Base-by-base conservation (phyloP, 148 eudicot genomes). In the Rhododendron williamsianum region DNA sequence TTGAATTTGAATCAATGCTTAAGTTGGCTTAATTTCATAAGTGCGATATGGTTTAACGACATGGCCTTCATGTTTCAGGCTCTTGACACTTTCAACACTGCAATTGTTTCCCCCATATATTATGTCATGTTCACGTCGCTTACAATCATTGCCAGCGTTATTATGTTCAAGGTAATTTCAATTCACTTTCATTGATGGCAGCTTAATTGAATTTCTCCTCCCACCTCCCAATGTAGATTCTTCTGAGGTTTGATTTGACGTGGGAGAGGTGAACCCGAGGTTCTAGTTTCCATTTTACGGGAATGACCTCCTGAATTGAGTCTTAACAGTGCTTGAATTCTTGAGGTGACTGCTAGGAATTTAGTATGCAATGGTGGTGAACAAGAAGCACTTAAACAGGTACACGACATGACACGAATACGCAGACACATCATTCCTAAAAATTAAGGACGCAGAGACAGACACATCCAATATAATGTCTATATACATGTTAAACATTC, bases 101-200 rank as follows among this genome's bases (percentile, higher is more conserved):
- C 89, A 48, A 85, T 93, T 76, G 93, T 93, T 81, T 93, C 95
- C 80, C 95, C 94, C 36, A 88, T 93, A 88, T 93, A 93, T 38
- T 93, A 92, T 82, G 95, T 92, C 82, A 86, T 93, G 95, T 93
- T 93, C 85, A 93, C 95, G 12, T 87, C 92, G 60, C 94, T 93
- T 72, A 93, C 95, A 10, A 92, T 93, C 63, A 72, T 92, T 84
- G 95, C 95, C 23, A 93, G 94, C 49, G 89, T 90, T 43, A 91
- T 93, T 45, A 92, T 93, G 95, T 92, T 93, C 85, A 93, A 91
- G 95, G 95, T 93, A 90, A 54, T 27, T 13, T 60, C 35, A 80
- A 41, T 43, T 54, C 65, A 51, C 65, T 48, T n/a, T 58, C 51
- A 49, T 18, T 21, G 45, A 72, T 72, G 80, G 21, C 27, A 72